Evolutionary conservation across 2,329 filamentous ascomycete genomes (phyloP), one percentile per base, ranked within the genome.

Genomic region (Cladosporium phlei): DNA sequence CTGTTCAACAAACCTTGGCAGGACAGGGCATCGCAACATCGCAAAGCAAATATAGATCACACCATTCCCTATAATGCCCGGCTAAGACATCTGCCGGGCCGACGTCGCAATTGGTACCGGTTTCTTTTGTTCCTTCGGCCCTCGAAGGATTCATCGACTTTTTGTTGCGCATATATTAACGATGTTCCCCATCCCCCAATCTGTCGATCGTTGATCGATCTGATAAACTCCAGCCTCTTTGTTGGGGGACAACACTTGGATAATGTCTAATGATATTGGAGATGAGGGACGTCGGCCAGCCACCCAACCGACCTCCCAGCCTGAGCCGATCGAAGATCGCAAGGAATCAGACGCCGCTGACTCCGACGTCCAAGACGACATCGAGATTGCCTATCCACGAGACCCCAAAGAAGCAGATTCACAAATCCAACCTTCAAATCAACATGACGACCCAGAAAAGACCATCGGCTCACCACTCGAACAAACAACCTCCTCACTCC

Each of bases 401-500:
- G 5, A 29, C 17, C 30, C 32, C n/a, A 37, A 37, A 22, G 42
- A 45, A 35, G 24, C 32, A n/a, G 14, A 37, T n/a, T 12, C 30
- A 16, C 24, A n/a, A 1, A 14, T 21, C 3, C 17, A 16, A n/a
- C 16, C 32, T 2, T 7, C 20, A 6, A 14, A 20, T 9, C 3
- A 20, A 12, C 12, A 45, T 4, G 17, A 14, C 24, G 42, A 45
- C 24, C 30, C 33, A 29, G 45, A 47, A 16, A 40, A 40, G 29
- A 29, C 29, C 10, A 10, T 22, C 12, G 45, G 21, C 8, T n/a
- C 19, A 7, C 35, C 45, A 12, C 25, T 40, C 24, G 37, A 52
- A 20, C 54, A 39, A 38, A 49, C 50, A 4, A 14, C 40, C 3
- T 55, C 54, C 4, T 45, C 49, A 25, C 42, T 54, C 9, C 46